Evolutionary conservation across 257 asterid genomes (phyloP), one percentile per base, ranked within the genome.

Genomic region (Nicotiana obtusifolia): DNA sequence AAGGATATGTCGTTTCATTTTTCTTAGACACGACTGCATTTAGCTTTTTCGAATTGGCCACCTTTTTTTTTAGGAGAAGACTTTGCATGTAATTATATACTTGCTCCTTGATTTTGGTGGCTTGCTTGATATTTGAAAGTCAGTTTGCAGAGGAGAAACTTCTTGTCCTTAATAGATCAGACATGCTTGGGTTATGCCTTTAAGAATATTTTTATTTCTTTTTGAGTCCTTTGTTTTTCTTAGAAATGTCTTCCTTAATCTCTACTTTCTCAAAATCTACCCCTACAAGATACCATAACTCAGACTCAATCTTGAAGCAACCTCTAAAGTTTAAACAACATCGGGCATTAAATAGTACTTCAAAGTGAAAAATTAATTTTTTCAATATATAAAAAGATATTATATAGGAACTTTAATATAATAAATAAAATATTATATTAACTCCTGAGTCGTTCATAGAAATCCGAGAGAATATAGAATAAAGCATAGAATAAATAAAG

Each of bases 11-110:
- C 28, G 28, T 26, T 26, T 26, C 28, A 26, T 26, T 26, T 0
- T 26, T 26, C 28, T 26, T 26, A 26, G 28, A 26, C 28, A 26
- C 1, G 28, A 1, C 28, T 26, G 28, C 67, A 10, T 84, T 88
- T 8, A 86, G 41, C 80, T 81, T 95, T 84, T 78, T 90, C 17
- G 56, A 26, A 78, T 83, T 81, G 81, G 81, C 88, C n/a, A 15
- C 75, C 81, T 83, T 89, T 28, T 85, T 89, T 1, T 26, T 26
- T 26, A 19, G 83, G 83, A 2, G 95, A 97, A 24, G 97, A 94
- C 86, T 85, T 89, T 22, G 92, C 93, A 11, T 64, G 28, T 26
- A 26, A 26, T 83, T 19, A 86, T 26, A 8, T 90, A 85, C 85
- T 90, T 93, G 82, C 90, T 85, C 59, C 88, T 89, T 30, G 65